Conservation (phyloP, 2,329 filamentous ascomycete species). For the Calonectria naviculata region DNA sequence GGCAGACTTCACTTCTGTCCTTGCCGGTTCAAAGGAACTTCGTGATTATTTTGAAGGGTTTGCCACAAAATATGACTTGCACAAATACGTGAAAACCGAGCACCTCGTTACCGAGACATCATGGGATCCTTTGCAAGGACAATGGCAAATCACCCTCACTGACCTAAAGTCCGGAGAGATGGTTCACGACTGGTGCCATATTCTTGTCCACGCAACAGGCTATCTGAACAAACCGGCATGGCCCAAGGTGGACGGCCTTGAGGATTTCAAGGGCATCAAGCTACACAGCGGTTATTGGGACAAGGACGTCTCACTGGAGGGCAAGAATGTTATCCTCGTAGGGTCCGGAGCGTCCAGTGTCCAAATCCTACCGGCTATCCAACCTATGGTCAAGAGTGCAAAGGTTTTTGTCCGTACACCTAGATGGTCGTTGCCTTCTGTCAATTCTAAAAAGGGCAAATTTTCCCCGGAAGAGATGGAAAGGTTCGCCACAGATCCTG, state of each 20-base stretch:
- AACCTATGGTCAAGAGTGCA: neutral
- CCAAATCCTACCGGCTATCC: neutral
- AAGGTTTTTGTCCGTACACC: neutral
- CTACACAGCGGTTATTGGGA: neutral
- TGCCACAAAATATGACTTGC: neutral
- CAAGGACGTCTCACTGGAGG: neutral
- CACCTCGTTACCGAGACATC: neutral
- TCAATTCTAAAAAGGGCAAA: neutral
- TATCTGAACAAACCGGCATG: neutral
- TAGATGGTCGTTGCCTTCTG: neutral
- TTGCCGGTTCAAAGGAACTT: neutral
- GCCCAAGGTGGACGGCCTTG: neutral
- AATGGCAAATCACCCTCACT: neutral
- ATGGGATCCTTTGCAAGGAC: neutral
- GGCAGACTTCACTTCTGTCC: neutral
- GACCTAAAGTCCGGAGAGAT: neutral
- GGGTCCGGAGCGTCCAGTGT: neutral
- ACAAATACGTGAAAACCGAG: neutral
- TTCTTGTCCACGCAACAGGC: neutral
- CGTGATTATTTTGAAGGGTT: neutral
- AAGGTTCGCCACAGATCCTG: neutral
- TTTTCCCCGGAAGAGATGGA: neutral
- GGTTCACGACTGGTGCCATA: neutral
- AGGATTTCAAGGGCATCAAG: neutral
- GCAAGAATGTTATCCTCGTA: neutral